Evolutionary conservation across 2,329 filamentous ascomycete species (phyloP), one percentile per base, ranked within the genome.

Genomic region (Talaromyces sp.): DNA sequence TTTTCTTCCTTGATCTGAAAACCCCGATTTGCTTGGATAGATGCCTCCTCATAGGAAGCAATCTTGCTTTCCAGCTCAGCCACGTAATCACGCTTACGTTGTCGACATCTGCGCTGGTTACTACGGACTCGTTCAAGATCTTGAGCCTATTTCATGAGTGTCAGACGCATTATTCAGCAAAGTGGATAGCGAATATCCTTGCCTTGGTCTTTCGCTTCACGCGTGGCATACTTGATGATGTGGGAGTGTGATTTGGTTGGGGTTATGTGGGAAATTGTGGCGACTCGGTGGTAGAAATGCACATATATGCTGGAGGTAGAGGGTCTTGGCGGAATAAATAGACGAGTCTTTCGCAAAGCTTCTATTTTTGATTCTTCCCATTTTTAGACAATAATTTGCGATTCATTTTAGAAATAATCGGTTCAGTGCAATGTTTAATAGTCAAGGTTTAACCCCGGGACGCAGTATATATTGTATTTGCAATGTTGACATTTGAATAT

Each of bases 51-150:
- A 10, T 35, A 26, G 14, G 38, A 51, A 17, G 53, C 32, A 38
- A 62, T 32, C 21, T 27, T 59, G 19, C 66, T 58, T 64, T 80
- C 78, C 1, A 81, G 68, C 0, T 72, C 70, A 1, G 71, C 66
- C 27, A 82, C 73, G 41, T 75, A 72, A 41, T 73, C 71, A 53
- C 75, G 77, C 49, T 75, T 73, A 31, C 77, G 71, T 9, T 79
- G 78, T 4, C 81, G 78, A 64, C 83, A 80, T 26, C 80, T 76
- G 43, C 81, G 77, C 65, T 83, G 80, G 63, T 83, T 83, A 52
- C 83, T 77, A n/a, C 80, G 78, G 17, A 81, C 76, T 8, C 81
- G 75, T 56, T 67, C 69, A 24, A 77, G 63, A 0, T 75, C 71
- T 64, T 77, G 72, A 53, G 71, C 70, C 51, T 73, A 29, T n/a